Evolutionary conservation across 495 filamentous ascomycete genomes (phyloP).

Genomic region (Trichocladium antarcticum): DNA sequence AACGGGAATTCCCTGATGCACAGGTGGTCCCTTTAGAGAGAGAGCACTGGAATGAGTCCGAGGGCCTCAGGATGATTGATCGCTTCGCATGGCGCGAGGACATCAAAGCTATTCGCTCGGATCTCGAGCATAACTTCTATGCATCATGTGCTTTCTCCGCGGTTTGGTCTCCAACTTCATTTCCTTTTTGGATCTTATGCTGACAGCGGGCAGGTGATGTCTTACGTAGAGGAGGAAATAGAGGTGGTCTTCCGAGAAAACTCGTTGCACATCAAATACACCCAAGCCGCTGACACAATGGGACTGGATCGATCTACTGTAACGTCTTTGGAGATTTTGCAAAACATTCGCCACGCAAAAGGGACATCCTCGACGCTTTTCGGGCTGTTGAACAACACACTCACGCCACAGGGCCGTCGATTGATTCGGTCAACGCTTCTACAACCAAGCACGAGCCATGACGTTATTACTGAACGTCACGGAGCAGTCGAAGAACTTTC

Average conservation of each 20-base stretch:
- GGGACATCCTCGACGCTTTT: conserved; percentile 66
- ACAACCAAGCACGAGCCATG: conserved; percentile 70
- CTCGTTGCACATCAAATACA: conserved; percentile 75
- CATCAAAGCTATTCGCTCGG: conserved; percentile 63
- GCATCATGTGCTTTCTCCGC: conserved; percentile 82
- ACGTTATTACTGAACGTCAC: conserved; percentile 52
- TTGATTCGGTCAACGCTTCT: conserved; percentile 71
- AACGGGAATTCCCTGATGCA: conserved; percentile 51
- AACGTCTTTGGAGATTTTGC: conserved; percentile 73
- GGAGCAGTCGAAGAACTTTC: conserved; percentile 80
- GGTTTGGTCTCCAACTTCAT: conserved; percentile 37
- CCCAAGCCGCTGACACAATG: conserved; percentile 87
- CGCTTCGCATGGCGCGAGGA: conserved; percentile 66
- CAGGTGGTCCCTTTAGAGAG: conserved; percentile 59
- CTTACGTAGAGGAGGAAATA: conserved; percentile 61
- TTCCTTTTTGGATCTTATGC: not conserved
- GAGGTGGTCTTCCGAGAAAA: conserved; percentile 56
- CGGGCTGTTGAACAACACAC: conserved; percentile 70
- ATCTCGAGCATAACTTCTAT: conserved; percentile 77
- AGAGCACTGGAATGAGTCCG: conserved; percentile 77
- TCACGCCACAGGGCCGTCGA: conserved; percentile 79
- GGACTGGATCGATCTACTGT: conserved; percentile 85
- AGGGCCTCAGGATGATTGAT: conserved; percentile 68
- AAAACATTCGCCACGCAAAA: conserved; percentile 66
- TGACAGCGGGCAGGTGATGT: conserved; percentile 49